phyloP scores from a whole-genome alignment of 192 early-diverging fungal species.

The Coemansia javaensis region DNA sequence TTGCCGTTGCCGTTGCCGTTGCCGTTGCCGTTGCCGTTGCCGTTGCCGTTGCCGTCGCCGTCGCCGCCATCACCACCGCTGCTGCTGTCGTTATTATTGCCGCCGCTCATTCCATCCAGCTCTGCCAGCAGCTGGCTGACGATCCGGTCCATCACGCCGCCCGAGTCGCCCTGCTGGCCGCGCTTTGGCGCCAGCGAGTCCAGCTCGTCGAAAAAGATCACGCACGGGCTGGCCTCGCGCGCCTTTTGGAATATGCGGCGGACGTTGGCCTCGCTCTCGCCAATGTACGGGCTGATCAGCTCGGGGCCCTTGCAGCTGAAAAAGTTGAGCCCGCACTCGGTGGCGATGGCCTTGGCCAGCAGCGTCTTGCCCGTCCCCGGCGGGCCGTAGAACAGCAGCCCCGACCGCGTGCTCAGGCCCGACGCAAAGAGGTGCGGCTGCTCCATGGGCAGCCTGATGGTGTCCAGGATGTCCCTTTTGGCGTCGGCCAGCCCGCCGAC shows the following conservation, averaged over 20 bases:
- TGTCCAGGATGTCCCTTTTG: constrained; percentile 91
- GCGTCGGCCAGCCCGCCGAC: constrained; percentile 92
- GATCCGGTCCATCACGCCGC: constrained; percentile 99
- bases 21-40: too few relatives aligned
- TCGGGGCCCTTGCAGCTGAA: constrained; percentile 98
- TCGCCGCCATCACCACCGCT: constrained; percentile 8
- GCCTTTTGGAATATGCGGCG: constrained; percentile 93
- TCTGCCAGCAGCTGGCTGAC: constrained; percentile 95
- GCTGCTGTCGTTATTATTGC: constrained; percentile 33
- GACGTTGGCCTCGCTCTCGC: constrained; percentile 98
- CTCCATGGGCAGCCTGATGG: constrained; percentile 91
- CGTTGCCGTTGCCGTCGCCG: too few relatives aligned
- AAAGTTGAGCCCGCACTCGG: constrained; percentile 96
- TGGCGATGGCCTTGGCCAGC: constrained; percentile 97
- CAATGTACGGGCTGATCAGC: constrained; percentile 98
- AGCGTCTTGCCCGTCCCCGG: constrained; percentile 98
- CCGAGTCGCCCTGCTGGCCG: constrained; percentile 96
- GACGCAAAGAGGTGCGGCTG: constrained; percentile 92
- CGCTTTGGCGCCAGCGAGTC: constrained; percentile 98
- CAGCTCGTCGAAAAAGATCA: constrained; percentile 98
- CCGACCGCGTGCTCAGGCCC: constrained; percentile 93
- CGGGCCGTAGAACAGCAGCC: constrained; percentile 92
- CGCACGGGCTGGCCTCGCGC: constrained; percentile 94
- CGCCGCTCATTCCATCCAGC: constrained; percentile 81
- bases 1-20: too few relatives aligned